Conservation (phyloP, 305 asterid genomes). For the Solanum hybrid region DNA sequence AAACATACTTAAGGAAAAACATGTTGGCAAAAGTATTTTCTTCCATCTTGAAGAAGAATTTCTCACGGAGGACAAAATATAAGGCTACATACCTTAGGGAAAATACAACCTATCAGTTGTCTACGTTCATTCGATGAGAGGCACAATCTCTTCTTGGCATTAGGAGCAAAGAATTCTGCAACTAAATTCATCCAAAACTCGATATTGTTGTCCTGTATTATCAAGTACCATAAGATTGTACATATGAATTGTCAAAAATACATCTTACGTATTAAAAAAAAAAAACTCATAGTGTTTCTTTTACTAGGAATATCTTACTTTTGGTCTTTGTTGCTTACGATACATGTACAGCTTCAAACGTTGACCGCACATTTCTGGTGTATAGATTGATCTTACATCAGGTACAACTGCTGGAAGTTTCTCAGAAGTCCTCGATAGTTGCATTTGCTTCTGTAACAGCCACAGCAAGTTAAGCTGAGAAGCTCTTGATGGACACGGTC, state of each 20-base stretch:
- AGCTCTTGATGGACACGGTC: background rate
- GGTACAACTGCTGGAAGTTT: background rate
- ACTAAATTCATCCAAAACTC: constrained; percentile 45
- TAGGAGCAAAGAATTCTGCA: constrained; percentile 40
- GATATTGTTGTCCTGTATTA: constrained; percentile 40
- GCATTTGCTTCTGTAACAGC: background rate
- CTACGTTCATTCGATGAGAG: constrained; percentile 34
- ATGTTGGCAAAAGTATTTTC: background rate
- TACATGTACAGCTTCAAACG: constrained; percentile 42
- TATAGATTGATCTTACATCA: constrained; percentile 14
- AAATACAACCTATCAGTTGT: constrained; percentile 28
- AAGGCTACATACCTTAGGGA: constrained; percentile 35
- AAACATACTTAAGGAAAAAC: background rate
- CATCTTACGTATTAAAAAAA: background rate
- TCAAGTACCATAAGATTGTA: background rate
- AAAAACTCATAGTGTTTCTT: background rate
- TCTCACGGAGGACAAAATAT: background rate
- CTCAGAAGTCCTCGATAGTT: background rate
- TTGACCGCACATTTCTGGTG: constrained; percentile 34
- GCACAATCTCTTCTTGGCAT: constrained; percentile 44
- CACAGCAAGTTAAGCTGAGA: background rate
- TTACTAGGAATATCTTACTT: constrained; percentile 17
- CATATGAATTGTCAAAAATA: background rate
- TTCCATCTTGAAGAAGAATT: background rate
- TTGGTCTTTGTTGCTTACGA: constrained; percentile 39